These are phyloP conservation scores for Leccinum longicurvipes DNA, from an alignment of 768 basidiomycete species.

Conservation along the genomic window DNA sequence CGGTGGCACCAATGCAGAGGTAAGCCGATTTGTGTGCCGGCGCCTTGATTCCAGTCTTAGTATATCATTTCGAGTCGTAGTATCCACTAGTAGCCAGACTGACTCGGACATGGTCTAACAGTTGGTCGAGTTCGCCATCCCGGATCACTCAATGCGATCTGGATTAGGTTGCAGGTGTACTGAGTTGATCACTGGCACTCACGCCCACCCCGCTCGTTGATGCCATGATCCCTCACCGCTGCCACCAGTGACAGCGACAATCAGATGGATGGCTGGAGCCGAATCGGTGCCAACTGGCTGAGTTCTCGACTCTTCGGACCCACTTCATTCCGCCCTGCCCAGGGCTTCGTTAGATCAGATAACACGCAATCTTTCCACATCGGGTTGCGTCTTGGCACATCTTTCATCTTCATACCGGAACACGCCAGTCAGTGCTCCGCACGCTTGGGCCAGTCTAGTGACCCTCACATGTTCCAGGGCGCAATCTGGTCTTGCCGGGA, in stretches of 20 bases:
- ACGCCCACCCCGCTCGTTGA: not conserved
- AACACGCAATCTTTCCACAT: conserved; percentile 14
- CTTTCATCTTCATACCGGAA: not conserved
- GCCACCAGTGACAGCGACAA: not conserved
- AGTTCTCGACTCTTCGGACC: not conserved
- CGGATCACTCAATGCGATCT: too few species aligned
- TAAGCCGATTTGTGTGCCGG: not conserved
- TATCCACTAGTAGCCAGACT: too few species aligned
- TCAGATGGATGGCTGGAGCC: not conserved
- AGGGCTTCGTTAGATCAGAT: conserved; percentile 28
- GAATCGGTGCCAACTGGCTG: not conserved
- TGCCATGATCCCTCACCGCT: not conserved
- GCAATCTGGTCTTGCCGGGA: not conserved
- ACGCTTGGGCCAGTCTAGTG: not conserved
- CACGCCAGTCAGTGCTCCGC: not conserved
- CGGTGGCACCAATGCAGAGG: not conserved
- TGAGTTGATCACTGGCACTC: too few species aligned
- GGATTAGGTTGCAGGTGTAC: too few species aligned
- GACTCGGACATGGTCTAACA: too few species aligned
- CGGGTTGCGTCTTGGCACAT: conserved; percentile 2
- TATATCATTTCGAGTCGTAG: not conserved
- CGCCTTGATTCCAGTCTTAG: not conserved
- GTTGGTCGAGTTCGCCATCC: too few species aligned
- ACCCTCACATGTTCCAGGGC: conserved; percentile 1
- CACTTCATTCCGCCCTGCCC: not conserved